Evolutionary conservation across 768 basidiomycete genomes (phyloP), one percentile per base, ranked within the genome.

Genomic region (Cyathus striatus): DNA sequence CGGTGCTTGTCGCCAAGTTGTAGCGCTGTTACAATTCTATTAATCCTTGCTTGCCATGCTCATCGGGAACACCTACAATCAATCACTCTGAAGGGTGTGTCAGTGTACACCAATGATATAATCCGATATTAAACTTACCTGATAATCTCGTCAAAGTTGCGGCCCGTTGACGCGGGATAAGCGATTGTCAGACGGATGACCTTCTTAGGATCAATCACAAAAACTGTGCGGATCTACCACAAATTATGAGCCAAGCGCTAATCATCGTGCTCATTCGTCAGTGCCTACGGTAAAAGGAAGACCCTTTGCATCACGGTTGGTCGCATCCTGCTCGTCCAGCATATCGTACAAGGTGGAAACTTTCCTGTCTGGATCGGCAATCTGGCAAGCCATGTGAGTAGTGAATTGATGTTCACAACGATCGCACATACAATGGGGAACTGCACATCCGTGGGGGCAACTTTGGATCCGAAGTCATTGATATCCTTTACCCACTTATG

Each of bases 161-260:
- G 87, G 34, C 95, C 96, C 54, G 94, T 93, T 10, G 91, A 85
- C 38, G 95, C 94, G 45, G 96, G 96, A 72, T 98, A 98, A 21
- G 91, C 70, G 51, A 99, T 55, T 13, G 81, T 89, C 55, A 96
- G 69, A 48, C 95, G 88, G 60, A 99, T 96, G 55, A 81, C 76
- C 71, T 96, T 92, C 70, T 90, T 91, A 35, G 96, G 94, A 69
- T 99, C 96, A 57, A 99, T 91, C 51, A 99, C 70, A 66, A 95
- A 99, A 47, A 99, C 96, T 6, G 92, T 96, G 47, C 96, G 86
- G 66, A 99, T 81, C 86, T 90, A 44, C 6, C 6, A 17, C 9
- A n/a, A n/a, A n/a, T n/a, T n/a, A n/a, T n/a, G n/a, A n/a, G n/a
- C n/a, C n/a, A n/a, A n/a, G n/a, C n/a, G n/a, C n/a, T n/a, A n/a